Percentiles rank a stretch among this genome's conserved stretches.
Conservation (phyloP, 2,329 filamentous ascomycete species). For the Aspergillus floridensis region DNA sequence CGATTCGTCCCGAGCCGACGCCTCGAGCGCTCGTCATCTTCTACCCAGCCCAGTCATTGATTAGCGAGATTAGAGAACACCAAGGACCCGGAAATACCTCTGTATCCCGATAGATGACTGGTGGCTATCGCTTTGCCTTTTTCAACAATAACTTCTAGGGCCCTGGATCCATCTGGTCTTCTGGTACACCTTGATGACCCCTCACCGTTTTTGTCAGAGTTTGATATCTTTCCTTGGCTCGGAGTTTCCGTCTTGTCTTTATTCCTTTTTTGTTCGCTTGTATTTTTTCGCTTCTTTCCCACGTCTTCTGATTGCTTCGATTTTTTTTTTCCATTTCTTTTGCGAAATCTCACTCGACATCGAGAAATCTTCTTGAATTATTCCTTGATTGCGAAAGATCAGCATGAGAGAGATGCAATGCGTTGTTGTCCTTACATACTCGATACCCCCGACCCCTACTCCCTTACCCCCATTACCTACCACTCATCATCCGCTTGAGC, state of each 20-base stretch:
- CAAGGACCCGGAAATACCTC: background rate
- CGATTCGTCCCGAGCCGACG: background rate
- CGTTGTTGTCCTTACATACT: background rate
- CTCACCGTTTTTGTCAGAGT: background rate
- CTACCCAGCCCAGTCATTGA: slow-evolving; percentile 12
- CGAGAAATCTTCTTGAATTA: too few species aligned
- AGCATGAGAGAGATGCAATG: background rate
- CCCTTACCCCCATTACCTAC: background rate
- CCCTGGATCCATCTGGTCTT: background rate
- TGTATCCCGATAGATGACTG: background rate
- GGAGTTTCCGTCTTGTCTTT: background rate
- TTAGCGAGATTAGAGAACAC: background rate
- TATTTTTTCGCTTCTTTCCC: background rate
- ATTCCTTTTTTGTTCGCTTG: background rate
- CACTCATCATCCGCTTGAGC: background rate
- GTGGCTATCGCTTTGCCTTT: background rate
- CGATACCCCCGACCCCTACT: background rate
- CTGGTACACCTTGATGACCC: background rate
- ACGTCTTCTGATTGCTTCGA: background rate
- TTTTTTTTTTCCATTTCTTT: background rate
- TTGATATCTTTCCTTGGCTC: background rate
- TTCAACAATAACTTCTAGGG: background rate
- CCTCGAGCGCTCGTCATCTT: slow-evolving; percentile 5
- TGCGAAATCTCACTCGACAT: background rate
- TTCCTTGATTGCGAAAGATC: background rate